A percentile compares a stretch with the other conserved stretches of the same genome.
These are phyloP conservation scores for Sphagnum magellanicum DNA, from an alignment of 228 moss, liverwort and hornwort genomes.

Conservation along the genomic window DNA sequence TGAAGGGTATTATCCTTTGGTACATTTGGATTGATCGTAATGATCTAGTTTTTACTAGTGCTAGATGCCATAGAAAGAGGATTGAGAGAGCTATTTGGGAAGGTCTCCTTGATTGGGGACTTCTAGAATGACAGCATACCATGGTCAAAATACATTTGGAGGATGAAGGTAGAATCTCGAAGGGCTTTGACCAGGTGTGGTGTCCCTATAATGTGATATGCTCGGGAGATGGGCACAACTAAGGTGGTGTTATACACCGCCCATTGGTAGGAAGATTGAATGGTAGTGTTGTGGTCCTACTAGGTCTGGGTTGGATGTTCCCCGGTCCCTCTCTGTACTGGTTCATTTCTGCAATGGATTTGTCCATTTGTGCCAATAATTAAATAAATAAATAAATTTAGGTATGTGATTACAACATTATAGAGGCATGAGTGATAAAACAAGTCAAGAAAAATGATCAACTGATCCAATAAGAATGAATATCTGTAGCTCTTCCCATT, in stretches of 20 bases:
- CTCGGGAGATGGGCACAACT: background rate
- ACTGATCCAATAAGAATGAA: too few relatives aligned
- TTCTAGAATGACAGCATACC: too few relatives aligned
- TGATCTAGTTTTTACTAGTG: background rate
- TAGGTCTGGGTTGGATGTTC: too few relatives aligned
- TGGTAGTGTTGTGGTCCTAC: too few relatives aligned
- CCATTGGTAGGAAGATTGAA: background rate
- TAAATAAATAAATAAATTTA: too few relatives aligned
- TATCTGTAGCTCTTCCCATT: too few relatives aligned
- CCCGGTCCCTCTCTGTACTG: too few relatives aligned
- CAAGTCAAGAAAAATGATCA: too few relatives aligned
- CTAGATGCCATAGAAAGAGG: background rate
- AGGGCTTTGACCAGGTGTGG: background rate
- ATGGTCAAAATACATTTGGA: background rate
- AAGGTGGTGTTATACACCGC: background rate
- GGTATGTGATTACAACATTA: too few relatives aligned
- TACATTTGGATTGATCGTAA: background rate
- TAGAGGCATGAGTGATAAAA: too few relatives aligned
- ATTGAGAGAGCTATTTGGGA: background rate
- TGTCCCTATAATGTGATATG: background rate
- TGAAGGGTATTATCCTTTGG: background rate
- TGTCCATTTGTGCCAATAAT: too few relatives aligned
- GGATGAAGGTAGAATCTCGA: background rate
- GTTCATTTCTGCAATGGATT: too few relatives aligned
- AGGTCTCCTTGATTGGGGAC: background rate